Base-by-base conservation (phyloP, 495 filamentous ascomycete species). In the Podospora pseudocomata region DNA sequence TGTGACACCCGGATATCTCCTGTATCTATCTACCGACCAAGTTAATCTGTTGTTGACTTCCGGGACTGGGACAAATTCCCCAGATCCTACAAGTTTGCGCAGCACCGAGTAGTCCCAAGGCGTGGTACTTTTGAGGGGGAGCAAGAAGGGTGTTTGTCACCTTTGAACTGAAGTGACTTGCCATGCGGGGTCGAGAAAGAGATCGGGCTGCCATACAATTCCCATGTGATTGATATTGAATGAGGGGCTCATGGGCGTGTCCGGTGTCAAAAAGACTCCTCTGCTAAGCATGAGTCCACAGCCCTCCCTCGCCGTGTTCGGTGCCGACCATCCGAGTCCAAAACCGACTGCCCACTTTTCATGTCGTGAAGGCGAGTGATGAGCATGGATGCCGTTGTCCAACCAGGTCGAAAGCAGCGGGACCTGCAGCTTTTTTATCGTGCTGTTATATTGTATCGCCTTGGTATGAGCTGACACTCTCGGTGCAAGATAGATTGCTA, bases 191-290 rank as follows among this genome's bases (percentile, higher is more conserved):
- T 49, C 13, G 63, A 19, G 60, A 53, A 23, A 23, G 23, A 23
- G 23, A 59, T 65, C 63, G 20, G 15, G 58, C 68, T 66, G 68
- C 54, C 56, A 69, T 69, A 64, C 57, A 16, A 5, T 13, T 49
- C 13, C 9, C 39, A 49, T 49, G 39, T 49, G 39, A 49, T 49
- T 49, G 15, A 49, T 49, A 49, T 49, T 11, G 13, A 49, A 49
- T 49, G 39, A 49, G 39, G 39, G 39, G 39, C 9, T 49, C 39
- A 13, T 16, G 39, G 23, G 23, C 23, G 15, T 49, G 39, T 49
- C 15, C 15, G 39, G 39, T 49, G 39, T 49, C 2, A 49, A 11
- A 49, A 49, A 49, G 30, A 3, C 39, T 49, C 39, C 6, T 49
- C 39, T 49, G 39, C 2, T 49, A 49, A 49, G 9, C 13, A 32